phyloP scores from a whole-genome alignment of 2,329 filamentous ascomycete species.

The Gaeumannomyces sp. region DNA sequence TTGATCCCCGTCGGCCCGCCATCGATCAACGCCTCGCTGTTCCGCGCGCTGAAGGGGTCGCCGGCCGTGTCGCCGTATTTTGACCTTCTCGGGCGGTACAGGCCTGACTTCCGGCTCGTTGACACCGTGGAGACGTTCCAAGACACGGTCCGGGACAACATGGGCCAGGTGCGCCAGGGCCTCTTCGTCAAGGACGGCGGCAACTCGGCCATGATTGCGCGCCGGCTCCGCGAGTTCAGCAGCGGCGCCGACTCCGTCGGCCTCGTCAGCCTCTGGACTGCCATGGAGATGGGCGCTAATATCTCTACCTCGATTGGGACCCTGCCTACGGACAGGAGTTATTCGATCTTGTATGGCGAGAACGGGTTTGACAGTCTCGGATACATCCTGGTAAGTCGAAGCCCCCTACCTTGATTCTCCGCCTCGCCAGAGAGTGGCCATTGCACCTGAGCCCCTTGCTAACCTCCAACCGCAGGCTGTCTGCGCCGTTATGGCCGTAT shows the following conservation, averaged over 20 bases:
- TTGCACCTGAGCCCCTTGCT: neutral
- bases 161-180: conserved; percentile 66
- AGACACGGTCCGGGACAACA: conserved; percentile 54
- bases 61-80: neutral
- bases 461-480: neutral
- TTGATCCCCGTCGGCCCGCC: neutral
- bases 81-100: conserved; percentile 17
- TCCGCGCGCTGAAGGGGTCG: too few relatives aligned
- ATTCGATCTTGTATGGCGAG: conserved; percentile 23
- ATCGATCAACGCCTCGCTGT: neutral
- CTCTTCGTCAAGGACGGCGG: conserved; percentile 64
- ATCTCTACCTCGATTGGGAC: conserved; percentile 65
- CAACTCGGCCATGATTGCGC: conserved; percentile 45
- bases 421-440: too few relatives aligned
- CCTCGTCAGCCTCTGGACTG: conserved; percentile 59
- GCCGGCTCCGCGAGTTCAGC: conserved; percentile 64
- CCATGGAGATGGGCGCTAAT: conserved; percentile 57
- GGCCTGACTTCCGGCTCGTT: conserved; percentile 44
- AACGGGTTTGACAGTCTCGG: neutral
- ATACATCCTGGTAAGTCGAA: neutral
- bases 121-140: conserved; percentile 64
- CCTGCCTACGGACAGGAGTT: conserved; percentile 59
- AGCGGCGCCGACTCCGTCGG: conserved; percentile 50
- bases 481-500: conserved; percentile 57
- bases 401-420: too few relatives aligned